Conservation (phyloP, 2,329 filamentous ascomycete species). For the Penicillium occitanis region DNA sequence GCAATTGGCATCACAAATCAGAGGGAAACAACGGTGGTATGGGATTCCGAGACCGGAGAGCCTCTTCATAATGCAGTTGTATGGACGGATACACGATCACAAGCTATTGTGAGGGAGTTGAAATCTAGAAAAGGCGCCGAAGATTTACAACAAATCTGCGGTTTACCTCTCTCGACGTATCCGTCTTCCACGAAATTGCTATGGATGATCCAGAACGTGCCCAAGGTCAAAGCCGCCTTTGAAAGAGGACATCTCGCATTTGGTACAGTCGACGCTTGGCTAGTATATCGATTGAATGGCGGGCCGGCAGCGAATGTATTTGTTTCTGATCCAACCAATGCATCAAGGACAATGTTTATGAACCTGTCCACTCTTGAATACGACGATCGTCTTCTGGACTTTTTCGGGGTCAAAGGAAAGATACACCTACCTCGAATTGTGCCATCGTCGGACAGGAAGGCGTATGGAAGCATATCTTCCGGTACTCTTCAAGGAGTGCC, state of each 20-base stretch:
- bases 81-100: constrained; percentile 84
- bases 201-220: constrained; percentile 76
- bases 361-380: constrained; percentile 77
- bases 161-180: constrained; percentile 82
- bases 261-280: constrained; percentile 85
- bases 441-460: constrained; percentile 69
- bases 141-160: constrained; percentile 67
- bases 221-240: constrained; percentile 69
- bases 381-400: constrained; percentile 71
- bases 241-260: constrained; percentile 73
- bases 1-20: constrained; percentile 86
- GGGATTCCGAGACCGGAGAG: constrained; percentile 77
- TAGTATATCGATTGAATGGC: constrained; percentile 77
- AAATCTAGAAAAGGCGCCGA: constrained; percentile 66
- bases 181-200: constrained; percentile 80
- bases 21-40: constrained; percentile 82
- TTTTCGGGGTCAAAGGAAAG: constrained; percentile 75
- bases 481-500: constrained; percentile 66
- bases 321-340: constrained; percentile 84
- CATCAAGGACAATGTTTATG: constrained; percentile 91
- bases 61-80: constrained; percentile 81
- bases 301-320: constrained; percentile 66
- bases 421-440: constrained; percentile 76
- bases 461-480: constrained; percentile 65
- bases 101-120: constrained; percentile 70